These are phyloP conservation scores for Tetracladium maxilliforme DNA, from an alignment of 2,329 filamentous ascomycete species.

Conservation along the genomic window DNA sequence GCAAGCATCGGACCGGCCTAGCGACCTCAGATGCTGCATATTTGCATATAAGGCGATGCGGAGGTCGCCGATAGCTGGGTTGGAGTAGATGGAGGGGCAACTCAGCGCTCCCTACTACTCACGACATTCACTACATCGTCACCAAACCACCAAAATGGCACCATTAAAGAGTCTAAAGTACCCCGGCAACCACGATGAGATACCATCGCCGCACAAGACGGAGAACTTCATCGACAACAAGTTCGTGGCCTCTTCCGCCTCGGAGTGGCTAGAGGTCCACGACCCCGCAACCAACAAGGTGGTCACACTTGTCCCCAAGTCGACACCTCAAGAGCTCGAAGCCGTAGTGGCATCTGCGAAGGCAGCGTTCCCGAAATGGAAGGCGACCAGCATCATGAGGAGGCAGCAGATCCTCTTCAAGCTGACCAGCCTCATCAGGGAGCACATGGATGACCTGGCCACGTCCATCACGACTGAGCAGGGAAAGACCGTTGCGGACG, in stretches of 20 bases:
- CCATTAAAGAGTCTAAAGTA: too few relatives aligned
- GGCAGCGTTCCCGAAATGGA: constrained; percentile 49
- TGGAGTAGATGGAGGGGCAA: too few relatives aligned
- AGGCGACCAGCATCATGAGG: constrained; percentile 40
- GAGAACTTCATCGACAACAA: constrained; percentile 51
- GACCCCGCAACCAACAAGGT: constrained; percentile 54
- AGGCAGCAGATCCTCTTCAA: constrained; percentile 54
- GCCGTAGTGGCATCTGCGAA: constrained; percentile 46
- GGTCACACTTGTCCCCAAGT: constrained; percentile 49
- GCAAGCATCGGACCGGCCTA: too few relatives aligned
- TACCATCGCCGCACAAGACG: constrained; percentile 38
- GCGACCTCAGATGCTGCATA: too few relatives aligned
- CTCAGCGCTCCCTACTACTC: too few relatives aligned
- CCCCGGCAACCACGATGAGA: constrained; percentile 16
- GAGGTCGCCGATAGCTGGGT: too few relatives aligned
- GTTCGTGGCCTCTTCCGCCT: constrained; percentile 40
- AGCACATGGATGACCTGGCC: constrained; percentile 50
- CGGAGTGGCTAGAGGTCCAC: constrained; percentile 47
- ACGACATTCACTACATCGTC: too few relatives aligned
- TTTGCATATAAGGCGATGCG: too few relatives aligned
- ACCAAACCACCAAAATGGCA: too few relatives aligned
- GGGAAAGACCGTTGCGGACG: constrained; percentile 54
- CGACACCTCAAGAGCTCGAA: constrained; percentile 46
- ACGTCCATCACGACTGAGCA: constrained; percentile 53
- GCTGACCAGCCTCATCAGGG: constrained; percentile 44